Conservation (phyloP, 2,329 filamentous ascomycete genomes). For the Colletotrichum agaves region DNA sequence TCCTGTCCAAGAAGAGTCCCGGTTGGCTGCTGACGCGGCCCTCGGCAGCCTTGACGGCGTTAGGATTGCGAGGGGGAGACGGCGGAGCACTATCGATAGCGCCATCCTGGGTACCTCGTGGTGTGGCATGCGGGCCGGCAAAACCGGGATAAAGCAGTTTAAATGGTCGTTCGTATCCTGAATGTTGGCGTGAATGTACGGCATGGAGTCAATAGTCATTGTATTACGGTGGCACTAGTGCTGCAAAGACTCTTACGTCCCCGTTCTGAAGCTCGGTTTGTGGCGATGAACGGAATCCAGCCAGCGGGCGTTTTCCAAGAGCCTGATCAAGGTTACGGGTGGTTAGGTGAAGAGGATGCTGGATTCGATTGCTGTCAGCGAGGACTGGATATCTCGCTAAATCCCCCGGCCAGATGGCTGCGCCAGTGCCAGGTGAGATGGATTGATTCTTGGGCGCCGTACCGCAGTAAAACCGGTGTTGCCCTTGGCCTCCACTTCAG, state of each 20-base stretch:
- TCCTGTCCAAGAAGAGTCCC: slow-evolving; percentile 6
- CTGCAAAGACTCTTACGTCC: background rate
- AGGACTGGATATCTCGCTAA: background rate
- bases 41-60: slow-evolving; percentile 15
- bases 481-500: slow-evolving; percentile 25
- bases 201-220: background rate
- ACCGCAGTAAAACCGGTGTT: slow-evolving; percentile 6
- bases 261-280: slow-evolving; percentile 9
- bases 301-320: slow-evolving; percentile 5
- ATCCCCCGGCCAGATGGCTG: slow-evolving; percentile 12
- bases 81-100: slow-evolving; percentile 32
- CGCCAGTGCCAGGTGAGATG: background rate
- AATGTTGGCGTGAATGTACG: background rate
- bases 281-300: slow-evolving; percentile 20
- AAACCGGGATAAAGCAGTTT: slow-evolving; percentile 19
- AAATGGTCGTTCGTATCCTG: slow-evolving; percentile 8
- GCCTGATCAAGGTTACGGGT: background rate
- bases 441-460: slow-evolving; percentile 18
- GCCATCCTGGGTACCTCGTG: slow-evolving; percentile 34
- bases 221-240: background rate
- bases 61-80: slow-evolving; percentile 12
- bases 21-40: slow-evolving; percentile 33
- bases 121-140: slow-evolving; percentile 29
- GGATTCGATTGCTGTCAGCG: slow-evolving; percentile 20
- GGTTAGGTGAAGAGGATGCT: background rate